Conservation (phyloP, 345 rosid species). For the Citrus mangshanensis region DNA sequence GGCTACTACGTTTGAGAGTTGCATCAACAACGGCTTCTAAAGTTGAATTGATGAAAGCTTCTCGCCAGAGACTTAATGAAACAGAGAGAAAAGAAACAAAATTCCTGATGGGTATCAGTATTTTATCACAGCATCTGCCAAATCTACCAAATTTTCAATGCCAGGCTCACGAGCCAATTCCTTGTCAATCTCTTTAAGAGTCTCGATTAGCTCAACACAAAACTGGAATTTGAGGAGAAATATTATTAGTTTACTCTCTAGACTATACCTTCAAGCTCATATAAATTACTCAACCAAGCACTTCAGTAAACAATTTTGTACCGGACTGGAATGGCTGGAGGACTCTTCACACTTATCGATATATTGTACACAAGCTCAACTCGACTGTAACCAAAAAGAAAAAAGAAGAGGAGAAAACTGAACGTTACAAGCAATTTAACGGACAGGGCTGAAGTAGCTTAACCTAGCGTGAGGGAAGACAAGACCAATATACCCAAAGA, state of each 20-base stretch:
- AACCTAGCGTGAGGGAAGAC: neutral
- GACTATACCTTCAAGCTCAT: neutral
- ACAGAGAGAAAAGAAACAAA: no score
- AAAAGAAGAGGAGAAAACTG: neutral
- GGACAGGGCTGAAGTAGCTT: neutral
- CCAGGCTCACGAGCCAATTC: slow-evolving; percentile 3
- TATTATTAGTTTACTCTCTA: neutral
- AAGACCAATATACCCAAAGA: neutral
- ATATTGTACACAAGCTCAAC: slow-evolving; percentile 46
- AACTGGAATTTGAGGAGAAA: slow-evolving; percentile 39
- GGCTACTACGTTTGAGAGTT: slow-evolving; percentile 49
- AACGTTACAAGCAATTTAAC: neutral
- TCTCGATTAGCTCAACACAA: slow-evolving; percentile 88
- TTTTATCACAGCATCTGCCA: no score
- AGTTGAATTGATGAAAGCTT: no score
- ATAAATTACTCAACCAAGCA: neutral
- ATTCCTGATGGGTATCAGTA: no score
- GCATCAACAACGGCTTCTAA: no score
- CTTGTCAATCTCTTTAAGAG: slow-evolving; percentile 89
- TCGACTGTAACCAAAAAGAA: slow-evolving; percentile 60
- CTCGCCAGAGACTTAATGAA: no score
- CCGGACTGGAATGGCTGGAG: slow-evolving; percentile 88
- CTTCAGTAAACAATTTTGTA: slow-evolving; percentile 17
- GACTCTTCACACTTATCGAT: slow-evolving; percentile 66
- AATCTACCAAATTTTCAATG: no score